Percentiles rank a stretch among this genome's conserved stretches.
phyloP scores from a whole-genome alignment of 352 stramenopile genomes.

The Pythium oligandrum region DNA sequence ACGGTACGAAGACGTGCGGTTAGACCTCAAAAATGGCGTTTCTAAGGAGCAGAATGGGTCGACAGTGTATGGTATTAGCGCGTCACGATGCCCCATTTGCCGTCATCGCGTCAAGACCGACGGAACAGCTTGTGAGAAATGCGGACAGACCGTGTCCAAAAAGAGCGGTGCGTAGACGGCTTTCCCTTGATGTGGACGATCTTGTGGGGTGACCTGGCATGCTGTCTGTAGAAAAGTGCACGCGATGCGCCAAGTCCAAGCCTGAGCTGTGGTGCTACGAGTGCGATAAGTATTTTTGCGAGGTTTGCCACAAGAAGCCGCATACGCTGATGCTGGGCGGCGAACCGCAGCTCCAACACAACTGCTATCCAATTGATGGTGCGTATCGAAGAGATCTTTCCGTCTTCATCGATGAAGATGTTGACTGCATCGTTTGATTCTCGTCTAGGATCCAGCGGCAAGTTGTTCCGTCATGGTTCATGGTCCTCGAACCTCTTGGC shows the following conservation, averaged over 20 bases:
- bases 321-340: conserved; percentile 43
- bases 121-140: conserved; percentile 33
- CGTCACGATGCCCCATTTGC: conserved; percentile 40
- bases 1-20: conserved; percentile 24
- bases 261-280: conserved; percentile 61
- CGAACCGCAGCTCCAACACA: conserved; percentile 24
- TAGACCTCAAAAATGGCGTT: not conserved
- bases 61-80: conserved; percentile 65
- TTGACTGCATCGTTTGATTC: not conserved
- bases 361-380: conserved; percentile 54
- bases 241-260: conserved; percentile 27
- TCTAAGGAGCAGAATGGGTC: not conserved
- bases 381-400: not conserved
- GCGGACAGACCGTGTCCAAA: conserved; percentile 22
- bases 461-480: conserved; percentile 31
- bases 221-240: conserved; percentile 32
- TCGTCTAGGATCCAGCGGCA: conserved; percentile 33
- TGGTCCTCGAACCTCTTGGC: conserved; percentile 39
- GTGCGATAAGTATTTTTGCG: conserved; percentile 63
- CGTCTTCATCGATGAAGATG: not conserved
- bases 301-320: conserved; percentile 40
- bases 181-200: not conserved
- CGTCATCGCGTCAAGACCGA: conserved; percentile 29
- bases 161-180: conserved; percentile 13
- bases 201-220: not conserved